Evolutionary conservation across 495 filamentous ascomycete genomes (phyloP).

Genomic region (Alectoria sarmentosa): DNA sequence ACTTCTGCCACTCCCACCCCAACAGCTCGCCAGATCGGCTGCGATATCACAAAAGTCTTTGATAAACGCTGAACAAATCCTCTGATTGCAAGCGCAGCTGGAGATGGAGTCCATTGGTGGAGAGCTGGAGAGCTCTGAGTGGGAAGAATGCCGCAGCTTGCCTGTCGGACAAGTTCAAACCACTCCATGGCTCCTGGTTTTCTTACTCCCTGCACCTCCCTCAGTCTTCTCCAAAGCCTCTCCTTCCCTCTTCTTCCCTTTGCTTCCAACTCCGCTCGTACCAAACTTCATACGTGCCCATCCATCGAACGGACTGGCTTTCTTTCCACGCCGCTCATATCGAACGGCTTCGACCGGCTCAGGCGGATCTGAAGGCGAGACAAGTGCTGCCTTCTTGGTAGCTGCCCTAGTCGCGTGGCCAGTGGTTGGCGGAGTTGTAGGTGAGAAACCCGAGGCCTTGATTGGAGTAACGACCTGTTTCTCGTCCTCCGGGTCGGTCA

Average conservation of each 20-base stretch:
- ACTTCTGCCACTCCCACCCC: not conserved
- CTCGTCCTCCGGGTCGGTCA: constrained; percentile 26
- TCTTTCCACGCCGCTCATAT: constrained; percentile 28
- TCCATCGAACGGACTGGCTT: constrained; percentile 56
- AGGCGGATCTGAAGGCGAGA: constrained; percentile 21
- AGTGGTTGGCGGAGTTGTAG: constrained; percentile 51
- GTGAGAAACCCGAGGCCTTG: constrained; percentile 40
- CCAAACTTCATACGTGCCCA: constrained; percentile 57
- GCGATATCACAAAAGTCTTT: not conserved
- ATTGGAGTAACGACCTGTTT: constrained; percentile 39
- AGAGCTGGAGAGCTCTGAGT: not conserved
- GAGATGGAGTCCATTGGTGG: not conserved
- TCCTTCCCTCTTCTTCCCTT: constrained; percentile 38
- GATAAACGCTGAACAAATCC: not conserved
- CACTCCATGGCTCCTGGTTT: constrained; percentile 5
- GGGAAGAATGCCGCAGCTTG: not conserved
- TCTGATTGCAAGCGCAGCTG: not conserved
- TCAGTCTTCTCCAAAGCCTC: constrained; percentile 31
- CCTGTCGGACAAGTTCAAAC: not conserved
- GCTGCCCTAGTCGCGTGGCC: constrained; percentile 44
- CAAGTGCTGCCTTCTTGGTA: constrained; percentile 20
- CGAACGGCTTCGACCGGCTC: constrained; percentile 15
- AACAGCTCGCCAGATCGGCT: not conserved
- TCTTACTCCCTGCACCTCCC: constrained; percentile 28
- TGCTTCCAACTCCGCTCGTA: constrained; percentile 18